Conservation (phyloP, 176 grass and related monocot species). For the Raddia distichophylla region DNA sequence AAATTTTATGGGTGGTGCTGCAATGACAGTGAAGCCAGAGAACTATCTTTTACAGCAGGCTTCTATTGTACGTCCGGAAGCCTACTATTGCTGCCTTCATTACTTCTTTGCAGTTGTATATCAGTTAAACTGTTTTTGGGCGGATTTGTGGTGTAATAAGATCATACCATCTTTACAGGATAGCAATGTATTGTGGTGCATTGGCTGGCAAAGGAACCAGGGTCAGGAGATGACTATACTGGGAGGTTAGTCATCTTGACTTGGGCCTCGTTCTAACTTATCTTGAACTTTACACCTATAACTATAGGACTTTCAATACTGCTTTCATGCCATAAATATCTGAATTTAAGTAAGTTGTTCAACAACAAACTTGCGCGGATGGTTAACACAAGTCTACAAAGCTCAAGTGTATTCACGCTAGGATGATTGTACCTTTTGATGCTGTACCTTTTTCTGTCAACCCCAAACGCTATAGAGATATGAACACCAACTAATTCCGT, state of each 20-base stretch:
- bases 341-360: slow-evolving; percentile 7
- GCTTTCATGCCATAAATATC: background rate
- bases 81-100: slow-evolving; percentile 22
- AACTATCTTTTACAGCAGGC: slow-evolving; percentile 92
- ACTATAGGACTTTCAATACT: background rate
- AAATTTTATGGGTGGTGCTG: slow-evolving; percentile 81
- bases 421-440: background rate
- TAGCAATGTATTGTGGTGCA: slow-evolving; percentile 78
- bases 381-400: background rate
- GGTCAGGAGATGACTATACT: slow-evolving; percentile 81
- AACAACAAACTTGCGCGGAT: background rate
- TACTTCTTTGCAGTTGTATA: slow-evolving; percentile 8
- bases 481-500: background rate
- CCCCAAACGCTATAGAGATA: background rate
- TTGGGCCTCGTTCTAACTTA: too few species aligned
- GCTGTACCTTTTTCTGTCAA: background rate
- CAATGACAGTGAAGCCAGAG: slow-evolving; percentile 84
- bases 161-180: slow-evolving; percentile 60
- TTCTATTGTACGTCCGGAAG: slow-evolving; percentile 58
- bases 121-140: slow-evolving; percentile 31
- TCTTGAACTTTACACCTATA: too few species aligned
- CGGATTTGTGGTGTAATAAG: slow-evolving; percentile 36
- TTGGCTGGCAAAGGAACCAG: slow-evolving; percentile 96
- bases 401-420: background rate
- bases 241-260: slow-evolving; percentile 68